A percentile compares a stretch with the other conserved stretches of the same genome.
phyloP scores from a whole-genome alignment of 192 early-diverging fungal genomes.

The Fimicolochytrium jonesii region DNA sequence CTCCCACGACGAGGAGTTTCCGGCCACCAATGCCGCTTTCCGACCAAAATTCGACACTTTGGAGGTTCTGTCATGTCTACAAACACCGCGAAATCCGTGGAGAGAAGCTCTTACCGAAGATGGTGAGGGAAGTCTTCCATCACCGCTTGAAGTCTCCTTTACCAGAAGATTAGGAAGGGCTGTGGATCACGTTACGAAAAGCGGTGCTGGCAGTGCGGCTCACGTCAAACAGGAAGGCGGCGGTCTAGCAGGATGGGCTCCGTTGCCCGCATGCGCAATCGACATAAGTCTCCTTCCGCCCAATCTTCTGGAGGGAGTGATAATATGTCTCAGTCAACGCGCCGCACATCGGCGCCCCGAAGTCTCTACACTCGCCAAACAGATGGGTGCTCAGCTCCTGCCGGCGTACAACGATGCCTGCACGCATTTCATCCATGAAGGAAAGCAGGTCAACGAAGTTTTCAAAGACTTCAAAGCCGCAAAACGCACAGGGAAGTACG shows the following conservation, averaged over 20 bases:
- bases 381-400: conserved; percentile 31
- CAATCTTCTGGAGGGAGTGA: conserved; percentile 21
- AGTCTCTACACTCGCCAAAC: conserved; percentile 10
- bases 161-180: conserved; percentile 6
- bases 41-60: conserved; percentile 25
- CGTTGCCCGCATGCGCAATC: too few relatives aligned
- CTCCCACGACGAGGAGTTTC: conserved; percentile 10
- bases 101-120: too few relatives aligned
- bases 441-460: conserved; percentile 23
- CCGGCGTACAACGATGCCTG: conserved; percentile 29
- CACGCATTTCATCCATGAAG: conserved; percentile 42
- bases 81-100: too few relatives aligned
- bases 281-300: too few relatives aligned
- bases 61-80: neutral
- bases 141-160: conserved; percentile 12
- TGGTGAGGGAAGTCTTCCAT: too few relatives aligned
- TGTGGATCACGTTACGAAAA: neutral
- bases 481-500: conserved; percentile 3
- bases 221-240: too few relatives aligned
- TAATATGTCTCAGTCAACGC: conserved; percentile 22
- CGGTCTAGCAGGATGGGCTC: too few relatives aligned
- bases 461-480: conserved; percentile 38
- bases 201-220: too few relatives aligned
- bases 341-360: conserved; percentile 15
- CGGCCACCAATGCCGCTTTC: neutral